A percentile compares a stretch with the other conserved stretches of the same genome.
These are phyloP conservation scores for Pyrenophora teres DNA, from an alignment of 2,329 filamentous ascomycete species.

Conservation along the genomic window DNA sequence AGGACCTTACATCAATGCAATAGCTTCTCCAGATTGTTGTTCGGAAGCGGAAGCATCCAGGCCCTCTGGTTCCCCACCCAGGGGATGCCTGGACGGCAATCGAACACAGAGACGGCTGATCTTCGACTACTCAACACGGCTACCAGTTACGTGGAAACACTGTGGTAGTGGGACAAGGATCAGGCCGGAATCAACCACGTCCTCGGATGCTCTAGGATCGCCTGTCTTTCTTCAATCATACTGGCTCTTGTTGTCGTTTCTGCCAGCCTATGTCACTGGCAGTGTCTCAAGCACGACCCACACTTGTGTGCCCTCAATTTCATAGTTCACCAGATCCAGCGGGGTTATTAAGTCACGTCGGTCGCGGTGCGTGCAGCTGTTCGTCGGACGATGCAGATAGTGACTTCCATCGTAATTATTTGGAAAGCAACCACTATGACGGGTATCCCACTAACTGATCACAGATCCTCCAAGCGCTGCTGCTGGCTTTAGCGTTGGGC, in stretches of 20 bases:
- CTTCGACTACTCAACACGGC: conserved; percentile 1
- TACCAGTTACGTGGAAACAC: conserved; percentile 5
- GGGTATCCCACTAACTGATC: neutral
- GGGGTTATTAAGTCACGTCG: neutral
- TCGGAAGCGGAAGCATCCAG: neutral
- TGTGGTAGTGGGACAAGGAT: neutral
- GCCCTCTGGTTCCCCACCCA: no score
- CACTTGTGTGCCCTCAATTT: neutral
- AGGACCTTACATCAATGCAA: no score
- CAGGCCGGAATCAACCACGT: conserved; percentile 1
- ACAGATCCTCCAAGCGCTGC: conserved; percentile 20
- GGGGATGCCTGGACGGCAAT: neutral
- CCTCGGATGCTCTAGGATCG: neutral
- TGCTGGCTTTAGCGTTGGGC: conserved; percentile 20
- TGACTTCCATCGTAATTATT: conserved; percentile 6
- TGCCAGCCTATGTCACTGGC: neutral
- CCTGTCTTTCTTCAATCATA: neutral
- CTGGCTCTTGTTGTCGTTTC: neutral
- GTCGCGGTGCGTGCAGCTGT: neutral
- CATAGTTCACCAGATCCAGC: neutral
- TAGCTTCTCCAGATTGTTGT: neutral
- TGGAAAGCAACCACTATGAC: neutral
- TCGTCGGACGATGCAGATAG: conserved; percentile 2
- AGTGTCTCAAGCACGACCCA: conserved; percentile 3
- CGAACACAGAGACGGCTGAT: neutral